These are phyloP conservation scores for Cryomyces minteri DNA, from an alignment of 495 filamentous ascomycete species.

Conservation along the genomic window DNA sequence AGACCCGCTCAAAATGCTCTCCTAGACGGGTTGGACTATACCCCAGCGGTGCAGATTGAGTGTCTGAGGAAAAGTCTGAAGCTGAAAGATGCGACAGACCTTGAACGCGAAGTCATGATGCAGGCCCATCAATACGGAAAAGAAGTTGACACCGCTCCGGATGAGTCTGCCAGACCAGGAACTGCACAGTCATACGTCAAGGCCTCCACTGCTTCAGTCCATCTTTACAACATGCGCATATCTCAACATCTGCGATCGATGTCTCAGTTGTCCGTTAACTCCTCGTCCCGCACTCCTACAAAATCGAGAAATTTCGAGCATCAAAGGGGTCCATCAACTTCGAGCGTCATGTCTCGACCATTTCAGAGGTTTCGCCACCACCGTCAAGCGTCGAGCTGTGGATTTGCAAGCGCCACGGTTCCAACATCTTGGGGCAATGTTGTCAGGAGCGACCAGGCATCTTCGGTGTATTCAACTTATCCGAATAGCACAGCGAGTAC, in stretches of 20 bases:
- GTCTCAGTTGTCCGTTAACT: conserved; percentile 6
- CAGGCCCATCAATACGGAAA: neutral
- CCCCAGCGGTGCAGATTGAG: neutral
- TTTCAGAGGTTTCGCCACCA: conserved; percentile 1
- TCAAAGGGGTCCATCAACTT: conserved; percentile 1
- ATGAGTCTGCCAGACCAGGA: neutral
- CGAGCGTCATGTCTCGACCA: neutral
- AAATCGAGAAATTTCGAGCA: neutral
- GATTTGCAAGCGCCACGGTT: conserved; percentile 10
- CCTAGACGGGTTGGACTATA: neutral
- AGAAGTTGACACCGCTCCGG: neutral
- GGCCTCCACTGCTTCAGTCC: conserved; percentile 4
- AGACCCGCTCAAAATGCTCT: too few species aligned
- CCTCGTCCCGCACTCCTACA: too few species aligned
- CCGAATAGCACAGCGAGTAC: conserved; percentile 6
- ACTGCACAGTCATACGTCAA: neutral
- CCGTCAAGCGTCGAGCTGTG: conserved; percentile 10
- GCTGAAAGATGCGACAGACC: neutral
- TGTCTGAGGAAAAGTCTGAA: neutral
- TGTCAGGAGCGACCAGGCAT: conserved; percentile 7
- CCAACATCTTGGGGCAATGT: conserved; percentile 13
- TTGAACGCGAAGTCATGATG: neutral
- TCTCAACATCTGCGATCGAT: conserved; percentile 13
- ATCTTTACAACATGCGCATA: conserved; percentile 14
- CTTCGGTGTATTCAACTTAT: conserved; percentile 9